Base-by-base conservation (phyloP, 345 rosid genomes). In the Populus deltoides region DNA sequence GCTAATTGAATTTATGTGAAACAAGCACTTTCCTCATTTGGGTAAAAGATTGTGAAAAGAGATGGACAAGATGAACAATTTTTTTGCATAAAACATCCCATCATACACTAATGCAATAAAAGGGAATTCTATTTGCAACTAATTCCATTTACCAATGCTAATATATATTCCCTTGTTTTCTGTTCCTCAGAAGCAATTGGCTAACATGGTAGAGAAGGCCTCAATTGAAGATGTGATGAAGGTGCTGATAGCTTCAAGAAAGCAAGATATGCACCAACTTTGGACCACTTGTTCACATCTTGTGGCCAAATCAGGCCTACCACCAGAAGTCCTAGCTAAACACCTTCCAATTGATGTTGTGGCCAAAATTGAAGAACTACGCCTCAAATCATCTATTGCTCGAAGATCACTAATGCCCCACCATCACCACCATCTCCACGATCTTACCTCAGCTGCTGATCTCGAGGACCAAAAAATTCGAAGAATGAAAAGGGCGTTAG, bases 201-300 rank as follows among this genome's bases (percentile, higher is more conserved):
- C 92, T 20, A 88, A 85, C 82, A 94, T 91, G 97, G 99, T 97
- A 33, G 98, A 94, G 84, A 97, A 97, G 85, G 96, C 98, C 7
- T 91, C 98, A 13, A 94, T 94, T 55, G 99, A 97, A 82, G 99
- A 97, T 83, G 97, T 97, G 12, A 92, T 97, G 99, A 97, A 94
- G 79, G 99, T 97, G 8, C 83, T 97, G 7, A 87, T 91, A 81
- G 98, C 99, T 49, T 97, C 99, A 66, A 88, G 98, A 81, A 97
- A 90, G 79, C 99, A 94, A 89, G 99, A 92, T 73, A 91, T 94
- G 98, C 97, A 92, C 69, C 99, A 92, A 71, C 84, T 97, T 55
- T 97, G 99, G 99, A 87, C 93, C 2, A 94, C 98, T 70, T 97
- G 98, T 75, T 97, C 98, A 67, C 99, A 97, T 85, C 89, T 97